phyloP scores from a whole-genome alignment of 2,329 filamentous ascomycete species.

The Ascochyta viciae-villosae region DNA sequence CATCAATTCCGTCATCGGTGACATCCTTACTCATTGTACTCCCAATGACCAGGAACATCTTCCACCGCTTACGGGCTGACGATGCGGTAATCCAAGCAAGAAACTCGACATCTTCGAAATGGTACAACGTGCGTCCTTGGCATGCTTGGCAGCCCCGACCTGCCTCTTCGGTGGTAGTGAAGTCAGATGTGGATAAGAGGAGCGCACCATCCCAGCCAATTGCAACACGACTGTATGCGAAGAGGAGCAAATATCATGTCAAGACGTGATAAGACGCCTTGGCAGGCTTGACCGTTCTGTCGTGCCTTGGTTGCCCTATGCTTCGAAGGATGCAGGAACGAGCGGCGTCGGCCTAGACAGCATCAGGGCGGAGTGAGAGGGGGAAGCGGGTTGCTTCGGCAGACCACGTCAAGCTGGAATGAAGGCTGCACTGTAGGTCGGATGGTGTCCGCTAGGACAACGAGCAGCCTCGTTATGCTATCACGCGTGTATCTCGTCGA shows the following conservation, averaged over 20 bases:
- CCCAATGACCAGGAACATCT: conserved; percentile 19
- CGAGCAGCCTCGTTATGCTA: background rate
- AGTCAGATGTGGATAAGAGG: conserved; percentile 14
- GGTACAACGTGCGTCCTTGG: conserved; percentile 14
- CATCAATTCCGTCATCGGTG: background rate
- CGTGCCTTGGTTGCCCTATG: conserved; percentile 23
- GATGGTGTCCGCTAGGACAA: too few species aligned
- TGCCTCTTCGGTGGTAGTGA: conserved; percentile 27
- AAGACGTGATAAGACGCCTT: conserved; percentile 39
- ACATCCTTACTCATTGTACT: conserved; percentile 4
- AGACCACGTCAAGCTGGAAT: too few species aligned
- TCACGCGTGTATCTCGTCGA: background rate
- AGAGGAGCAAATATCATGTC: conserved; percentile 26
- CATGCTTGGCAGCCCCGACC: conserved; percentile 21
- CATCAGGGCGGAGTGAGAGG: background rate
- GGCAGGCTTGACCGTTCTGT: conserved; percentile 26
- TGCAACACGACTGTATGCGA: conserved; percentile 10
- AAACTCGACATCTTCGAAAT: conserved; percentile 16
- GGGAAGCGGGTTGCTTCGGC: background rate
- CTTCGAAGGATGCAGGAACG: conserved; percentile 18
- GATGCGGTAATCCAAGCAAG: conserved; percentile 16
- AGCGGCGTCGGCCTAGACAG: conserved; percentile 1
- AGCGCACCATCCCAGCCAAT: conserved; percentile 22
- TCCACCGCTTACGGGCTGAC: conserved; percentile 17
- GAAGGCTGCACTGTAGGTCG: too few species aligned